Conservation (phyloP, 2,329 filamentous ascomycete genomes). For the Neofusicoccum ribis region DNA sequence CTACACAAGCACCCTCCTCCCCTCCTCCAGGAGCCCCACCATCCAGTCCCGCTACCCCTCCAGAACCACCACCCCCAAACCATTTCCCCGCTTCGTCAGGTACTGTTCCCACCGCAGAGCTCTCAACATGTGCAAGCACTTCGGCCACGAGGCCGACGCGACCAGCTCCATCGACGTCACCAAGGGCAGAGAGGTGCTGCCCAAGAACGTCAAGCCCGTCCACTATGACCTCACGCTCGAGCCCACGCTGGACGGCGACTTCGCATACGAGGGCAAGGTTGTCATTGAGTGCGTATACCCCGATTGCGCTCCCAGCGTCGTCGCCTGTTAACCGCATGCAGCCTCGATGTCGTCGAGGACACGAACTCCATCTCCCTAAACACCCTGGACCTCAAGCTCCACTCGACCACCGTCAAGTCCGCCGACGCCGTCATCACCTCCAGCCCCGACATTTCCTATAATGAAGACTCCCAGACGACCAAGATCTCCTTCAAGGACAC, state of each 20-base stretch:
- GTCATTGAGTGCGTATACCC: constrained; percentile 66
- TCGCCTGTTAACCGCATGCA: constrained; percentile 34
- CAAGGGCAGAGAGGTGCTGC: constrained; percentile 78
- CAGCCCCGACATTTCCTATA: constrained; percentile 68
- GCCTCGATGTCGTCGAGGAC: constrained; percentile 80
- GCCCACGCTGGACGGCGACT: constrained; percentile 76
- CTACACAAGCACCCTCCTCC: constrained; percentile 14
- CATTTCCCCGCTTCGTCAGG: constrained; percentile 35
- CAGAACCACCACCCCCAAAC: background rate
- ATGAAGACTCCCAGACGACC: constrained; percentile 78
- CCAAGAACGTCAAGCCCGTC: constrained; percentile 84
- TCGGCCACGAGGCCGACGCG: constrained; percentile 50
- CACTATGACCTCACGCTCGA: constrained; percentile 93
- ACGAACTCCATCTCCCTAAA: constrained; percentile 85
- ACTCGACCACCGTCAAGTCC: constrained; percentile 67
- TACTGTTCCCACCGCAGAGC: constrained; percentile 72
- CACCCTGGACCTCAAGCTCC: constrained; percentile 81
- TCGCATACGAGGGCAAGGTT: constrained; percentile 83
- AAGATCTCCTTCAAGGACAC: constrained; percentile 76
- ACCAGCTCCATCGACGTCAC: constrained; percentile 60
- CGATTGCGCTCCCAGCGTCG: background rate
- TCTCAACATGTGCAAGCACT: constrained; percentile 66
- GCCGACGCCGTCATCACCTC: constrained; percentile 60
- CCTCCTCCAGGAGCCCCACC: constrained; percentile 6
- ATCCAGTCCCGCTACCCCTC: constrained; percentile 6